Conservation (phyloP, 2,329 filamentous ascomycete species). For the Niveomyces coronatus region DNA sequence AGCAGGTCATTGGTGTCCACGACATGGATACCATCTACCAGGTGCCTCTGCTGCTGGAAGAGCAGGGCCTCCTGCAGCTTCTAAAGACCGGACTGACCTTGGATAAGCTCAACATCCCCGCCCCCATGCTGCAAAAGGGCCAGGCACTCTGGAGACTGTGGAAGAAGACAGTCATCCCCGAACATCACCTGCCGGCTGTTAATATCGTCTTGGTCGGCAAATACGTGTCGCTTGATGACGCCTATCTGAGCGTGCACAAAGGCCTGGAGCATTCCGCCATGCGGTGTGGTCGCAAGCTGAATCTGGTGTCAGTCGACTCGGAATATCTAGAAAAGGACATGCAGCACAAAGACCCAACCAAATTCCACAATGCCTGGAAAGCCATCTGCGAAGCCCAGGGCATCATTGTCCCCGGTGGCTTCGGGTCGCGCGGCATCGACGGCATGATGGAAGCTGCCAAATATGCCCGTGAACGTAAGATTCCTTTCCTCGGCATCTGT, state of each 20-base stretch:
- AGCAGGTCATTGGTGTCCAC: slow-evolving; percentile 82
- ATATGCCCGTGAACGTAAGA: slow-evolving; percentile 74
- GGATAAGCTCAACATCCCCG: slow-evolving; percentile 42
- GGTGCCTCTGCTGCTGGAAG: slow-evolving; percentile 81
- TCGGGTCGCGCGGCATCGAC: slow-evolving; percentile 71
- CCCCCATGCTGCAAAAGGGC: slow-evolving; percentile 50
- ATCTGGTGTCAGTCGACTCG: slow-evolving; percentile 76
- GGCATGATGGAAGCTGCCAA: slow-evolving; percentile 85
- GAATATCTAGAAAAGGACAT: slow-evolving; percentile 66
- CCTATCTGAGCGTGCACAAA: slow-evolving; percentile 77
- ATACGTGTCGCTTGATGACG: slow-evolving; percentile 76
- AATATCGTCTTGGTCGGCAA: slow-evolving; percentile 86
- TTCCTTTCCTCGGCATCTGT: slow-evolving; percentile 82
- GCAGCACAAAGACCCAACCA: slow-evolving; percentile 51
- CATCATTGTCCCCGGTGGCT: slow-evolving; percentile 57
- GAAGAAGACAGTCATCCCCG: slow-evolving; percentile 58
- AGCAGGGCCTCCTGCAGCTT: slow-evolving; percentile 64
- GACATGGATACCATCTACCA: slow-evolving; percentile 90
- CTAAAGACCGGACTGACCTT: slow-evolving; percentile 58
- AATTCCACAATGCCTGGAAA: slow-evolving; percentile 82
- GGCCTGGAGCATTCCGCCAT: slow-evolving; percentile 86
- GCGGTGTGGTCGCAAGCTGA: slow-evolving; percentile 69
- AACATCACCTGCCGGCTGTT: slow-evolving; percentile 57
- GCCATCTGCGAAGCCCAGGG: slow-evolving; percentile 59
- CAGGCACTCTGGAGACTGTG: slow-evolving; percentile 66